A percentile compares a stretch with the other conserved stretches of the same genome.
Conservation (phyloP, 2,329 filamentous ascomycete genomes). For the Colletotrichum tamarilloi region DNA sequence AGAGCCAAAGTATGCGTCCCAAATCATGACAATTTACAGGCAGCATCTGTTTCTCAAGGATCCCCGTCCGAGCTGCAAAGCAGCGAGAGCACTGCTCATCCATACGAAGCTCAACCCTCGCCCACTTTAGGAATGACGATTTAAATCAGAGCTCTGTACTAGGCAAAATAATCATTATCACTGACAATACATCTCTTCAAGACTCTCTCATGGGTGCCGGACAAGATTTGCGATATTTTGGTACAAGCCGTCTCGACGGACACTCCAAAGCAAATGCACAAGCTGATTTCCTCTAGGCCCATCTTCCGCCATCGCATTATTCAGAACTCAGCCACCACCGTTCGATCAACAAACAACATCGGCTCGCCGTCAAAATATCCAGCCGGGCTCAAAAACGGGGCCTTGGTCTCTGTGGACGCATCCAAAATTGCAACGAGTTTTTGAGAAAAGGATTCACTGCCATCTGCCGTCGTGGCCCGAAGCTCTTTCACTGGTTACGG, state of each 20-base stretch:
- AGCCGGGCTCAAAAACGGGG: background rate
- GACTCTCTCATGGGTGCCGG: background rate
- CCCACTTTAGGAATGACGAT: too few relatives aligned
- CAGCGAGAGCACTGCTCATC: background rate
- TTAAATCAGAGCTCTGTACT: background rate
- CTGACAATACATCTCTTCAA: background rate
- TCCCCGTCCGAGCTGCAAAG: background rate
- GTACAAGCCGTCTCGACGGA: background rate
- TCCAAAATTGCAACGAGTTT: background rate
- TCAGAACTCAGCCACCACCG: background rate
- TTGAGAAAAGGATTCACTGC: background rate
- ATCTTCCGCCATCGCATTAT: background rate
- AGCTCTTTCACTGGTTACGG: constrained; percentile 2
- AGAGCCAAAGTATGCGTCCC: background rate
- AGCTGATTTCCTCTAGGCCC: background rate
- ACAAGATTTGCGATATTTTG: background rate
- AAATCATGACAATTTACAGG: background rate
- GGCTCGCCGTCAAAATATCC: background rate
- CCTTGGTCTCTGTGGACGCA: constrained; percentile 19
- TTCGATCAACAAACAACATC: background rate
- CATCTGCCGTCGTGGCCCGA: background rate
- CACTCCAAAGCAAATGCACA: background rate
- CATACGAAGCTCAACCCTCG: too few relatives aligned
- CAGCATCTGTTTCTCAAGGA: background rate
- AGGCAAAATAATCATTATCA: too few relatives aligned